A percentile compares a stretch with the other conserved stretches of the same genome.
Evolutionary conservation across 768 basidiomycete species (phyloP).

Genomic region (Fomitopsis serialis): DNA sequence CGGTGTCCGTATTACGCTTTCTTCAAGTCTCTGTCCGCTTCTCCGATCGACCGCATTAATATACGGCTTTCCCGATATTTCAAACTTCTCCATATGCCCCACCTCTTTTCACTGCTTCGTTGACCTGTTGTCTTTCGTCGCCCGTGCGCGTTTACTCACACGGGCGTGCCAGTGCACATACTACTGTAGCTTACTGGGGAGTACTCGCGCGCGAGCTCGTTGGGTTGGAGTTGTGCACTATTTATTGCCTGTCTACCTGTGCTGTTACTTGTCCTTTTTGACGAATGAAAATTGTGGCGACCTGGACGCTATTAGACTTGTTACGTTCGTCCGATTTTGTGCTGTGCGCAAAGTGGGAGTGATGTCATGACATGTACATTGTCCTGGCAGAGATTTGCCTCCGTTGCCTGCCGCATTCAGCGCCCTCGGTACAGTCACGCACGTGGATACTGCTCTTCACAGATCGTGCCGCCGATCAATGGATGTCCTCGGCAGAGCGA

Average conservation of each 20-base stretch:
- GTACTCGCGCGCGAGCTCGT: not conserved
- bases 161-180: not conserved
- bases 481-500: no score
- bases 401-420: no score
- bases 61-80: conserved; percentile 1
- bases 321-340: no score
- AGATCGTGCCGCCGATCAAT: no score
- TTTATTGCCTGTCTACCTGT: not conserved
- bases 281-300: not conserved
- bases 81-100: not conserved
- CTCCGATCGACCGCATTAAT: not conserved
- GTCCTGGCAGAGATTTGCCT: no score
- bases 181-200: not conserved
- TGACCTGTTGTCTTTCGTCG: not conserved
- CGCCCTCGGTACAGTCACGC: no score
- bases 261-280: not conserved
- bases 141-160: not conserved
- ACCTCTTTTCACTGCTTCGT: not conserved
- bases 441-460: no score
- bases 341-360: no score
- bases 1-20: conserved; percentile 2
- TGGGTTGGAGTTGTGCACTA: conserved; percentile 2
- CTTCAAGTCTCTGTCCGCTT: no score
- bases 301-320: not conserved
- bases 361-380: no score